Conservation (phyloP, 2,329 filamentous ascomycete genomes). For the Monosporascus sp. region DNA sequence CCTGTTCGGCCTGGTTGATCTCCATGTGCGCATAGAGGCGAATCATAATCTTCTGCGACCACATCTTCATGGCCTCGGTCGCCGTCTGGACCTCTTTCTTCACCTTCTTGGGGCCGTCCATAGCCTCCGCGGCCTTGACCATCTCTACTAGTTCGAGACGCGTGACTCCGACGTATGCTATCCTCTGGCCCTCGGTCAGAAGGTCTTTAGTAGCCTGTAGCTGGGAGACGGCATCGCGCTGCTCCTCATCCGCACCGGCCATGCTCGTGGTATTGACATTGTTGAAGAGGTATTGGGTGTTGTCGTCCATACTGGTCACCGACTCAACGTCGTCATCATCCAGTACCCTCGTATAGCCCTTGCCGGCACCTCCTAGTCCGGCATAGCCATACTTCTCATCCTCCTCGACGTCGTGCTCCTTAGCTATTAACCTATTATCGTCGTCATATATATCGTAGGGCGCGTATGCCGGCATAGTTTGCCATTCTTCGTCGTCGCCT, state of each 20-base stretch:
- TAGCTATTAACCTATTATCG: conserved; percentile 79
- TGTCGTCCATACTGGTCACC: conserved; percentile 93
- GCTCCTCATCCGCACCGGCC: conserved; percentile 70
- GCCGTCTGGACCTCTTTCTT: conserved; percentile 69
- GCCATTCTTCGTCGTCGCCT: conserved; percentile 66
- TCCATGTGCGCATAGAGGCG: conserved; percentile 95
- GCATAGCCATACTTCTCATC: conserved; percentile 64
- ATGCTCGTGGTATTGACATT: conserved; percentile 56
- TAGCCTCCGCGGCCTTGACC: conserved; percentile 59
- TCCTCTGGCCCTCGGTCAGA: conserved; percentile 88
- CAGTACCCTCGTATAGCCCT: conserved; percentile 92
- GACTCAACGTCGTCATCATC: conserved; percentile 93
- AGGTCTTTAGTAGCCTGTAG: conserved; percentile 95
- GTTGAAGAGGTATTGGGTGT: conserved; percentile 93
- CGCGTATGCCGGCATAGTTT: conserved; percentile 89
- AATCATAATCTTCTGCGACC: conserved; percentile 98
- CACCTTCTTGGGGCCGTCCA: conserved; percentile 56
- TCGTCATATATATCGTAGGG: conserved; percentile 96
- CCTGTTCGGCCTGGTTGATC: conserved; percentile 81
- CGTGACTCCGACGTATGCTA: conserved; percentile 91
- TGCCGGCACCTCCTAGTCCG: conserved; percentile 81
- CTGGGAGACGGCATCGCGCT: conserved; percentile 79
- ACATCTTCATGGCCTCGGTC: conserved; percentile 82
- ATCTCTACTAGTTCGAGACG: conserved; percentile 76
- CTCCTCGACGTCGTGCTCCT: conserved; percentile 67